phyloP scores from a whole-genome alignment of 2,329 filamentous ascomycete genomes.

The Stylonectria norvegica region DNA sequence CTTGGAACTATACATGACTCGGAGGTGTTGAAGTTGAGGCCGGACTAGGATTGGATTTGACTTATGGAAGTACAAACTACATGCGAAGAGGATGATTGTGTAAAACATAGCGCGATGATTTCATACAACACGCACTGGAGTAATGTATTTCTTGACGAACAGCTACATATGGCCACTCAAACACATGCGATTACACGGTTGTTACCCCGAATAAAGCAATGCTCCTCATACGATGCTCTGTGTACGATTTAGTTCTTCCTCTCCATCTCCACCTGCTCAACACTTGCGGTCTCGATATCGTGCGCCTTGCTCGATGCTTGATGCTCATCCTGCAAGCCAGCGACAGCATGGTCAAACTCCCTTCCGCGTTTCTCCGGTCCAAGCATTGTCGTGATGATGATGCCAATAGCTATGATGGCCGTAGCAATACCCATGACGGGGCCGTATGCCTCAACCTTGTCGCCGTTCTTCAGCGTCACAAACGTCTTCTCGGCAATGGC shows the following conservation, averaged over 20 bases:
- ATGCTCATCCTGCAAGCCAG: constrained; percentile 30
- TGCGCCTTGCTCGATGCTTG: constrained; percentile 25
- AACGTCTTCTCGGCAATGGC: constrained; percentile 63
- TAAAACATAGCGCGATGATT: too few relatives aligned
- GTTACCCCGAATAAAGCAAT: too few relatives aligned
- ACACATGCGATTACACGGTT: too few relatives aligned
- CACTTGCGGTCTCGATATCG: constrained; percentile 25
- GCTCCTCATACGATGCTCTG: too few relatives aligned
- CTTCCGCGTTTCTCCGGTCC: constrained; percentile 73
- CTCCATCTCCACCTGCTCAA: constrained; percentile 23
- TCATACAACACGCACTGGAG: too few relatives aligned
- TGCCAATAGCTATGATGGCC: constrained; percentile 70
- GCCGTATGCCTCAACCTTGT: constrained; percentile 65
- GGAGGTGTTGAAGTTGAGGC: too few relatives aligned
- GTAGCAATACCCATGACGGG: constrained; percentile 74
- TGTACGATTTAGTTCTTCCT: constrained; percentile 11
- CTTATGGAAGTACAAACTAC: too few relatives aligned
- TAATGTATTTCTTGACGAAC: too few relatives aligned
- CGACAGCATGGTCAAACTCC: constrained; percentile 59
- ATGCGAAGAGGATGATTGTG: too few relatives aligned
- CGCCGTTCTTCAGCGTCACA: constrained; percentile 52
- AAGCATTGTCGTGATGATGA: constrained; percentile 63
- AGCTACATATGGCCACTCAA: too few relatives aligned
- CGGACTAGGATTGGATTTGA: too few relatives aligned
- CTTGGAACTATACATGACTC: too few relatives aligned